Base-by-base conservation (phyloP, 2,329 filamentous ascomycete species). In the Epichloe festucae region DNA sequence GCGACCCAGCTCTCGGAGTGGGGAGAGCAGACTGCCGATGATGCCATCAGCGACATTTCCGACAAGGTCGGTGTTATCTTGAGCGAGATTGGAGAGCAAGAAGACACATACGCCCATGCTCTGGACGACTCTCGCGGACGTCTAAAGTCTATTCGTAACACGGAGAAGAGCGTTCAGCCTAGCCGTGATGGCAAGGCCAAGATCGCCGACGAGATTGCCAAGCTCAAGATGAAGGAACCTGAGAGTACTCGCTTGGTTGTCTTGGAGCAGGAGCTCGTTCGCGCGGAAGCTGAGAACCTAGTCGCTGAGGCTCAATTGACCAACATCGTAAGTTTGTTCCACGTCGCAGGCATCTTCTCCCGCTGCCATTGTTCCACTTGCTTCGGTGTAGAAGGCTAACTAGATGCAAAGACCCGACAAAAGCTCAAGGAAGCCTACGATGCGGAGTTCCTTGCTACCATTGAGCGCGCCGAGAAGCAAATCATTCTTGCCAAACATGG, bases 401-500 rank as follows among this genome's bases (percentile, higher is more conserved):
- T 15, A 93, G 87, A 96, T 91, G 36, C 86, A 91, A 53, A 94
- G 87, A 97, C 93, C 38, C 87, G 93, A 53, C 87, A 93, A 69
- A 97, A 96, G 72, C 77, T 98, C 70, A 96, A 95, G 72, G 88
- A 96, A 69, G 88, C 93, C 23, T 97, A 91, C 65, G 87, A 90
- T 58, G 69, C 87, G 54, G 89, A 97, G 66, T 87, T 95, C 57
- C 81, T 86, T 15, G 89, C 90, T 53, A 87, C 89, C 19, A 95
- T 98, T 60, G 93, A 98, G 74, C 86, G 91, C 35, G 89, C 89
- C 23, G 93, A 97, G 74, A 97, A 97, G 73, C 93, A 98, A 67
- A 87, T 91, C 61, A 87, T 98, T 54, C 79, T 98, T 15, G 91
- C 93, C 52, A 87, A 87, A 62, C 90, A 97, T 65, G 91, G 89